Conservation (phyloP, 805 yeast genomes). For the Suhomyces sp. region DNA sequence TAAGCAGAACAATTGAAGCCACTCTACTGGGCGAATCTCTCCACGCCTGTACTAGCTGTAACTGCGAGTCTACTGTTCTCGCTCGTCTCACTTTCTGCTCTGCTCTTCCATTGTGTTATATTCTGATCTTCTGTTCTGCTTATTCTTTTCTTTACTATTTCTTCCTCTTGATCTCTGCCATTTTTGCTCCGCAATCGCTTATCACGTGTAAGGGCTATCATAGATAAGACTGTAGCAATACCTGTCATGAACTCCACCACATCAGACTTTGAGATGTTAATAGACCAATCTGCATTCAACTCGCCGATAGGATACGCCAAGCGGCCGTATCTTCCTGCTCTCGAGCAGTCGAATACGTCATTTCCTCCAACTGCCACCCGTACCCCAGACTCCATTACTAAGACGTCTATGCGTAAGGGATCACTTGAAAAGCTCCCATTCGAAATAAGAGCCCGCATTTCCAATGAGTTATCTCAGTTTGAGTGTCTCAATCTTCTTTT, state of each 20-base stretch:
- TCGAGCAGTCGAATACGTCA: not conserved
- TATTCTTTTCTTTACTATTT: not conserved
- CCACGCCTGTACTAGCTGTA: not conserved
- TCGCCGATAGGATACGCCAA: conserved; percentile 23
- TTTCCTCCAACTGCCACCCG: not conserved
- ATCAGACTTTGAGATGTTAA: not conserved
- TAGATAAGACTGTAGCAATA: not conserved
- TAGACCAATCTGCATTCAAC: conserved; percentile 9
- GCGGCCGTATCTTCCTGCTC: conserved; percentile 10
- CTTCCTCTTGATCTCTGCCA: not conserved
- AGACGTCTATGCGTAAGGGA: not conserved
- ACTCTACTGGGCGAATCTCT: no score
- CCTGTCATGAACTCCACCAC: not conserved
- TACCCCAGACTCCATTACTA: not conserved
- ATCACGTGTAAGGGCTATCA: not conserved
- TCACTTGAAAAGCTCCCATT: conserved; percentile 32
- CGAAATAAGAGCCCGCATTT: conserved; percentile 32
- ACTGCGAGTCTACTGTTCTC: not conserved
- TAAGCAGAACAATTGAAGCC: not conserved
- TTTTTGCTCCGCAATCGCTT: not conserved
- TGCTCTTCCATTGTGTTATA: not conserved
- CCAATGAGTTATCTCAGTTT: conserved; percentile 35
- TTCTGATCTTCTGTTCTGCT: not conserved
- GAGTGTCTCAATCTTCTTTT: conserved; percentile 33
- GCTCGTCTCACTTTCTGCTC: not conserved